These are phyloP conservation scores for Phytophthora vignae DNA, from an alignment of 352 stramenopile genomes.

Conservation along the genomic window DNA sequence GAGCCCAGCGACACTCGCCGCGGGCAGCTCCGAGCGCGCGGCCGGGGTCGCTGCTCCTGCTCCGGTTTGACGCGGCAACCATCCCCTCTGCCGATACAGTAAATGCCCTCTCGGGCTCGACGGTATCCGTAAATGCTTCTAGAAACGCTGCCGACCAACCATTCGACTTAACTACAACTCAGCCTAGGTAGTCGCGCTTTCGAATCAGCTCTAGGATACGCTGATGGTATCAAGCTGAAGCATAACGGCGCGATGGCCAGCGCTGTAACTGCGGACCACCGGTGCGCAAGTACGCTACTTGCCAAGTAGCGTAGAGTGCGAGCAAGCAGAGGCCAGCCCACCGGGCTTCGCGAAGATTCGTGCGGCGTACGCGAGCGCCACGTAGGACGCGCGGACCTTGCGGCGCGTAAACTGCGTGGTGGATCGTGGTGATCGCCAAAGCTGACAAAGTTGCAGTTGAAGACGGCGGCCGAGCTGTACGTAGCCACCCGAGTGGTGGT, in stretches of 20 bases:
- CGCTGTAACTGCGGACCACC: too few species aligned
- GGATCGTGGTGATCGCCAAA: conserved; percentile 1
- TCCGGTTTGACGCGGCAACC: not conserved
- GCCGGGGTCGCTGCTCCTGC: not conserved
- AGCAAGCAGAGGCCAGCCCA: too few species aligned
- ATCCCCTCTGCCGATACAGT: not conserved
- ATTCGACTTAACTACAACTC: not conserved
- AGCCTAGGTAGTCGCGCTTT: not conserved
- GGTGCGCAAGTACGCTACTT: too few species aligned
- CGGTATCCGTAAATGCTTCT: not conserved
- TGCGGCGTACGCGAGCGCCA: not conserved
- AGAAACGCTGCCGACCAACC: not conserved
- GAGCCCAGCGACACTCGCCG: conserved; percentile 26
- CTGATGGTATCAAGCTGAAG: not conserved
- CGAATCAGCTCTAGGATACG: not conserved
- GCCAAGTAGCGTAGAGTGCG: too few species aligned
- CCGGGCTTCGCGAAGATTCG: too few species aligned
- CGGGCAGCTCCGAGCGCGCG: not conserved
- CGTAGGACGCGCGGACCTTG: not conserved
- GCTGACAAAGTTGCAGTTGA: not conserved
- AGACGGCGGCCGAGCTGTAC: not conserved
- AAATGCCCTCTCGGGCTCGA: too few species aligned
- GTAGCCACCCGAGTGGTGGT: not conserved
- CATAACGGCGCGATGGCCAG: not conserved
- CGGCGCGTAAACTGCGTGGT: not conserved